Percentiles rank a stretch among this genome's conserved stretches.
phyloP scores from a whole-genome alignment of 1,284 basidiomycete species.

The Microbotryum violaceum region DNA sequence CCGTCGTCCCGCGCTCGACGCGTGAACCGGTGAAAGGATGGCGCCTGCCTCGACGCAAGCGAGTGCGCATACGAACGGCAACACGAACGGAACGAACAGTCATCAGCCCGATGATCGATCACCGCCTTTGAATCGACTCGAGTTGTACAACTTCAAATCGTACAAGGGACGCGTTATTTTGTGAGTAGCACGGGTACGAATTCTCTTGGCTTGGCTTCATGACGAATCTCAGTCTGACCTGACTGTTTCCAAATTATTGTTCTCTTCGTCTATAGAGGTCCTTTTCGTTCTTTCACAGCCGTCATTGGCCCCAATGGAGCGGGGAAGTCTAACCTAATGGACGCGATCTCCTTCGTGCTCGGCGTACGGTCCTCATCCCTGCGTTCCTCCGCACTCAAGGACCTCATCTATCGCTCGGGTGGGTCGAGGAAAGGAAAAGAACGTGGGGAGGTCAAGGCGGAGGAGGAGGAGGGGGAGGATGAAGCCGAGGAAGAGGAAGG shows the following conservation, averaged over 20 bases:
- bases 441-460: conserved; percentile 27
- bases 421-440: conserved; percentile 39
- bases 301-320: conserved; percentile 98
- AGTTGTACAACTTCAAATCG: conserved; percentile 89
- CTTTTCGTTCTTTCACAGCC: conserved; percentile 86
- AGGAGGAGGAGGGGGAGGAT: conserved; percentile 34
- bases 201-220: too few relatives aligned
- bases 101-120: too few relatives aligned
- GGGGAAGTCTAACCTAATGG: conserved; percentile 99
- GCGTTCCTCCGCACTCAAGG: conserved; percentile 84
- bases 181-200: conserved; percentile 17
- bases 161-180: conserved; percentile 33
- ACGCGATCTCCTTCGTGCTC: conserved; percentile 97
- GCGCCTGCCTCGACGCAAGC: too few relatives aligned
- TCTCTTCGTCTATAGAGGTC: conserved; percentile 53
- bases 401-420: conserved; percentile 83
- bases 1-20: too few relatives aligned
- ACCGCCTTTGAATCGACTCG: conserved; percentile 47
- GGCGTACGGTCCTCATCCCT: conserved; percentile 91
- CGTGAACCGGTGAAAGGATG: too few relatives aligned
- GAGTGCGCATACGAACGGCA: too few relatives aligned
- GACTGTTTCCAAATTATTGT: too few relatives aligned
- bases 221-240: too few relatives aligned
- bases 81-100: too few relatives aligned
- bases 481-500: conserved; percentile 33